Base-by-base conservation (phyloP, 345 rosid genomes). In the Murraya koenigii region DNA sequence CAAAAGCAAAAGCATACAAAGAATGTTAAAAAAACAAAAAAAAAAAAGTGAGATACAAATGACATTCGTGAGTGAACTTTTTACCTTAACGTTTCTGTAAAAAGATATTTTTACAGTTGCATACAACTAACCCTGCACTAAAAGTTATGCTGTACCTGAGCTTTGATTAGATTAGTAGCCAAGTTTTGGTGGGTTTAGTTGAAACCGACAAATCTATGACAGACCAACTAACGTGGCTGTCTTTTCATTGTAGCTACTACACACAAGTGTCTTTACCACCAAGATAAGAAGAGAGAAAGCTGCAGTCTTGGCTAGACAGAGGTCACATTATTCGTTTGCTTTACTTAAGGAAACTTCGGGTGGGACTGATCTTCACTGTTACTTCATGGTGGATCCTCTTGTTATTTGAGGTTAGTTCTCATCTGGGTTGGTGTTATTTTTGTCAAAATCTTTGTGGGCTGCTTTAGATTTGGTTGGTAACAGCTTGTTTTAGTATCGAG, bases 381-480 rank as follows among this genome's bases (percentile, higher is more conserved):
- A 59, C 49, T 58, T 38, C n/a, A 58, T 72, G 78, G 25, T 68
- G 52, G 64, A 56, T 23, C 75, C n/a, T 41, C 65, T 41, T 11
- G 30, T n/a, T 39, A 8, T 67, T 77, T 63, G 60, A 76, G 83
- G 81, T 82, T 19, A 59, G 71, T 81, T 84, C 74, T 56, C 72
- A 33, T 80, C 72, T 75, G 82, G 82, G 78, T 76, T 83, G 58
- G 75, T 56, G 49, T 78, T 80, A 26, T 55, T 81, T 83, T 64
- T 36, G 4, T 66, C 77, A 61, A 63, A 77, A 73, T 72, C 22
- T 49, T 9, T 36, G 60, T 23, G n/a, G 69, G 44, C 23, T 15
- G 67, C 68, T 81, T 17, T 68, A 22, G 71, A 59, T 73, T 78
- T 82, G 78, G 36, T 44, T 60, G 7, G 20, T 52, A 8, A 9